Evolutionary conservation across 352 stramenopile genomes (phyloP), one percentile per base, ranked within the genome.

Genomic region (Pythium plurisporium): DNA sequence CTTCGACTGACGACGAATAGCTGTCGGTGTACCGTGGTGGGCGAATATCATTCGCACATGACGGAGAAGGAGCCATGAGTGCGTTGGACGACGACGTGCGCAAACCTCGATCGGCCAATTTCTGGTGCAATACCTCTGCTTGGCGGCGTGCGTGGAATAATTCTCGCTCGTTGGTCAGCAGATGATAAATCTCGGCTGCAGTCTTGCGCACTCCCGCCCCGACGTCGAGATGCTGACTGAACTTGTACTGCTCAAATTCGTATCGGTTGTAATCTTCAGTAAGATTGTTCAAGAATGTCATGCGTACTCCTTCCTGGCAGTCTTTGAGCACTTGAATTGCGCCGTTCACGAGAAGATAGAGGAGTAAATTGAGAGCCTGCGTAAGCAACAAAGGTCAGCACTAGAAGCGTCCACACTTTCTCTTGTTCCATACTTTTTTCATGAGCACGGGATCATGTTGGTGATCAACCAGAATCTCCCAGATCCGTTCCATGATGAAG

Each of bases 241-340:
- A 90, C 34, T 79, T 59, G 64, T 91, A 87, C 59, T 88, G 73
- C 42, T 90, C 74, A 43, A 74, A 87, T 62, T 92, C 78, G 55
- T 70, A 69, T 22, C 80, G 82, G 52, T 90, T 90, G 62, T 93
- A 93, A 44, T 86, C 69, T 2, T 66, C 45, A 2, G 67, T 64
- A 9, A 89, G 45, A 20, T 75, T 72, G 1, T 57, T 42, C 20
- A 91, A 56, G 50, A 88, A 87, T 5, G 68, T 70, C 10, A 67
- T 63, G 5, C 69, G 73, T 41, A 68, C 47, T n/a, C 57, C 46
- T 11, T 82, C 69, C 30, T 77, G 73, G 22, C 73, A 86, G 49
- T 87, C 69, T 42, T 77, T 80, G 23, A 88, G 52, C 37, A 89
- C 78, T 69, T 87, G 73, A 42, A 78, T 79, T 3, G 74, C 74